Base-by-base conservation (phyloP, 805 yeast species). In the Metschnikowia henanensis region DNA sequence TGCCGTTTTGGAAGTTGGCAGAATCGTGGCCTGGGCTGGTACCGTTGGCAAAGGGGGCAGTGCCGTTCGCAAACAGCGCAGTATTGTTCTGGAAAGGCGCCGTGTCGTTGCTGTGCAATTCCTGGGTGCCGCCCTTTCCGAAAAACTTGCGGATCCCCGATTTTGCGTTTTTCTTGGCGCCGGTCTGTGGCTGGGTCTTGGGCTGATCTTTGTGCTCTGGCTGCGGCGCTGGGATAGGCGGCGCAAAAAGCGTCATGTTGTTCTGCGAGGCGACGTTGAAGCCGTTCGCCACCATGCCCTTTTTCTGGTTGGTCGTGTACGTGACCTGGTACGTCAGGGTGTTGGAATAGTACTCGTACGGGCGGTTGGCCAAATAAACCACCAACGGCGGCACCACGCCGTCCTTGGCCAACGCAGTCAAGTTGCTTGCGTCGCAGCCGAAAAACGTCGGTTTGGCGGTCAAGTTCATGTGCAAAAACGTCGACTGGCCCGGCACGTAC, bases 361-460 rank as follows among this genome's bases (percentile, higher is more conserved):
- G 85, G 42, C 81, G 62, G 61, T 89, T 89, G 36, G 95, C 91
- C 43, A 79, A 72, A 57, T 85, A 87, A n/a, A 89, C 79, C 31
- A 89, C 73, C 45, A 88, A 70, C 2, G 96, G 96, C 21, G 91
- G 90, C 31, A 73, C 53, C 13, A 61, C 60, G 25, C 60, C 65
- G 23, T 66, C 65, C 21, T 72, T 68, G 34, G 71, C 59, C 47
- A 83, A 68, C 13, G 62, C 66, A 6, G 90, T 80, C 58, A 83
- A 66, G 57, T 86, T 84, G 1, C 64, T 52, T 4, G 87, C 74
- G 58, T 85, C 76, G 64, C 96, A 88, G 26, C 96, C 96, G 60
- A 89, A 89, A 68, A 89, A 88, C 0, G 84, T 73, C 39, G 96
- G 95, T 47, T 66, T 75, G 8, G 82, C 70, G 13, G 87, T 83